phyloP scores from a whole-genome alignment of 2,329 filamentous ascomycete genomes.

The Gliomastix tumulicola region DNA sequence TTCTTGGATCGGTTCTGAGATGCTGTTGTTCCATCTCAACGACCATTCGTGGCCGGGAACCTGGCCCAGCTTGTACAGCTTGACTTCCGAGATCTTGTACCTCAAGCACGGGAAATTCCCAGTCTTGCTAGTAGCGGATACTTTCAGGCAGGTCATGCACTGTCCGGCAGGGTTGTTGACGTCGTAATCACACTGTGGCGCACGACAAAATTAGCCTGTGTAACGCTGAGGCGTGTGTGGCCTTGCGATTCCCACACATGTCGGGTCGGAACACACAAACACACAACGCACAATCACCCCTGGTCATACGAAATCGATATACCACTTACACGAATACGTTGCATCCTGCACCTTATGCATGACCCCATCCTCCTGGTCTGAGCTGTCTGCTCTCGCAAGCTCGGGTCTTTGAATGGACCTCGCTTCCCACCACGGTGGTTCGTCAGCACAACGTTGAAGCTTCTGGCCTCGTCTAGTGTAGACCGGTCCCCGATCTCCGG shows the following conservation, averaged over 20 bases:
- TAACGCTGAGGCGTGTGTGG: too few species aligned
- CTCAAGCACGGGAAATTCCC: conserved; percentile 50
- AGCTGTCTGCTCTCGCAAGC: conserved; percentile 45
- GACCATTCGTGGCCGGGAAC: conserved; percentile 55
- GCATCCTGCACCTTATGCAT: conserved; percentile 55
- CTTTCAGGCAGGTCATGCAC: conserved; percentile 48
- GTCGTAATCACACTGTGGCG: conserved; percentile 43
- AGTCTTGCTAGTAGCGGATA: conserved; percentile 36
- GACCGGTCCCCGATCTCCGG: too few species aligned
- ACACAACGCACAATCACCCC: background rate
- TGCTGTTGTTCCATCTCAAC: conserved; percentile 45
- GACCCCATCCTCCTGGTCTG: conserved; percentile 50
- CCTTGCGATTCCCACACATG: too few species aligned
- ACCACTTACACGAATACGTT: conserved; percentile 49
- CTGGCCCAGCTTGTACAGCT: conserved; percentile 50
- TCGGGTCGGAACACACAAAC: too few species aligned
- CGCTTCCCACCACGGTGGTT: conserved; percentile 28
- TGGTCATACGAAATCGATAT: too few species aligned
- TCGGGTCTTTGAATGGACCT: conserved; percentile 48
- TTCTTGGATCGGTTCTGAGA: conserved; percentile 45
- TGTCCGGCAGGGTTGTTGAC: conserved; percentile 35
- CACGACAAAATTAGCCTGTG: too few species aligned
- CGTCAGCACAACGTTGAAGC: conserved; percentile 18
- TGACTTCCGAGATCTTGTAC: conserved; percentile 54
- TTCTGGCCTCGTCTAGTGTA: too few species aligned